Conservation (phyloP, 2,329 filamentous ascomycete genomes). For the Trichoderma gracile region DNA sequence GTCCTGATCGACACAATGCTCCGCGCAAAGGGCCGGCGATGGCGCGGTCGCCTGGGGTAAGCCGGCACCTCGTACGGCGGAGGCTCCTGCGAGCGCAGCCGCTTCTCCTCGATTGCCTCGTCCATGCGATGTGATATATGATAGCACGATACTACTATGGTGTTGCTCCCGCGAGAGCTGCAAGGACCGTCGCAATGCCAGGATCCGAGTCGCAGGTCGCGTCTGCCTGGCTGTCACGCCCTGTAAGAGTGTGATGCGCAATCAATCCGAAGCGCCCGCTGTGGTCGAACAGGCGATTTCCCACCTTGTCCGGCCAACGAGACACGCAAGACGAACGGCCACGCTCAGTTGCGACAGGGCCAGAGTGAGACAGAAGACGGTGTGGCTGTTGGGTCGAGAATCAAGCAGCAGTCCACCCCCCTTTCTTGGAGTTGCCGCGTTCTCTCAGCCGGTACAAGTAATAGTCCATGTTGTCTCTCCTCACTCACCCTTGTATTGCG, state of each 20-base stretch:
- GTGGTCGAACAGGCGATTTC: not conserved
- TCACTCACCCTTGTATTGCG: too few relatives aligned
- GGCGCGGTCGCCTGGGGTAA: slow-evolving; percentile 15
- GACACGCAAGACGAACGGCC: not conserved
- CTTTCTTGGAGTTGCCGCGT: too few relatives aligned
- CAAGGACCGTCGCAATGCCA: too few relatives aligned
- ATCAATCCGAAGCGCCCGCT: not conserved
- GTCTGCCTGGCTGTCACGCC: not conserved
- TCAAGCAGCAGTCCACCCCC: not conserved
- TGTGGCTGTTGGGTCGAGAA: not conserved
- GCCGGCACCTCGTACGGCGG: slow-evolving; percentile 21
- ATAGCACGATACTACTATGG: not conserved
- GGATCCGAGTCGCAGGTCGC: too few relatives aligned
- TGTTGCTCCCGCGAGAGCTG: too few relatives aligned
- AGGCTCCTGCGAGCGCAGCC: slow-evolving; percentile 11
- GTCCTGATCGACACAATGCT: slow-evolving; percentile 21
- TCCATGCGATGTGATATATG: slow-evolving; percentile 10
- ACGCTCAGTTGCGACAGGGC: not conserved
- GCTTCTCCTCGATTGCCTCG: not conserved
- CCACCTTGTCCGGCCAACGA: not conserved
- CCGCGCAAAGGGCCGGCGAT: slow-evolving; percentile 6
- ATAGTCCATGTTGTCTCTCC: not conserved
- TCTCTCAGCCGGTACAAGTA: too few relatives aligned
- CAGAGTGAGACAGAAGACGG: not conserved
- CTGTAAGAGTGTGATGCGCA: not conserved